Conservation (phyloP, 2,329 filamentous ascomycete genomes). For the Arthrobotrys sinensis region DNA sequence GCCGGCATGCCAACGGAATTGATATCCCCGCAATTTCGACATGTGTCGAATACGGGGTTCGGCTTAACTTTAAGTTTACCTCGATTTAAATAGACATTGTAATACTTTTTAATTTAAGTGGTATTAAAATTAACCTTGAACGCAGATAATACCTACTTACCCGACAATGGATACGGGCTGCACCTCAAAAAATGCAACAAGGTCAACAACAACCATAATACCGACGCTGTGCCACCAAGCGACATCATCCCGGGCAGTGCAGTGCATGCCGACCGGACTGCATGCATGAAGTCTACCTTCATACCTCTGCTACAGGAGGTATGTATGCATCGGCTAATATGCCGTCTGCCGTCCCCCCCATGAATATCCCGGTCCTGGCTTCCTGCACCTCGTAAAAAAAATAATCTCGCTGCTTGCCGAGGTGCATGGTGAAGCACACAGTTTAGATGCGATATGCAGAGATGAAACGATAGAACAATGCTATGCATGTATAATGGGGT, state of each 20-base stretch:
- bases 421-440: constrained; percentile 1
- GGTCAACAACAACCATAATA: background rate
- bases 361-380: background rate
- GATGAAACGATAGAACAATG: constrained; percentile 27
- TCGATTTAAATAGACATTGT: too few relatives aligned
- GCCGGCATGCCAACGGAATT: too few relatives aligned
- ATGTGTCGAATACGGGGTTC: too few relatives aligned
- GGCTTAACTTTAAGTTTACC: too few relatives aligned
- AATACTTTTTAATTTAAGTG: background rate
- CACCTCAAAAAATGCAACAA: constrained; percentile 26
- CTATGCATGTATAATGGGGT: constrained; percentile 13
- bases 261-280: background rate
- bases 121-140: background rate
- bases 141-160: too few relatives aligned
- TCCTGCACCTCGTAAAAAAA: constrained; percentile 22
- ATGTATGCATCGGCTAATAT: constrained; percentile 25
- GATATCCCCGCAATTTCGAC: too few relatives aligned
- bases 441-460: constrained; percentile 6
- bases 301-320: background rate
- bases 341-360: constrained; percentile 2
- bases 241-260: constrained; percentile 8
- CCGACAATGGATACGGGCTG: background rate
- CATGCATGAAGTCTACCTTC: constrained; percentile 6
- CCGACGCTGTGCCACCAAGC: constrained; percentile 22
- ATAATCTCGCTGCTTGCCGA: constrained; percentile 4